These are phyloP conservation scores for Backusella morwellensis DNA, from an alignment of 192 early-diverging fungal genomes.

Conservation along the genomic window DNA sequence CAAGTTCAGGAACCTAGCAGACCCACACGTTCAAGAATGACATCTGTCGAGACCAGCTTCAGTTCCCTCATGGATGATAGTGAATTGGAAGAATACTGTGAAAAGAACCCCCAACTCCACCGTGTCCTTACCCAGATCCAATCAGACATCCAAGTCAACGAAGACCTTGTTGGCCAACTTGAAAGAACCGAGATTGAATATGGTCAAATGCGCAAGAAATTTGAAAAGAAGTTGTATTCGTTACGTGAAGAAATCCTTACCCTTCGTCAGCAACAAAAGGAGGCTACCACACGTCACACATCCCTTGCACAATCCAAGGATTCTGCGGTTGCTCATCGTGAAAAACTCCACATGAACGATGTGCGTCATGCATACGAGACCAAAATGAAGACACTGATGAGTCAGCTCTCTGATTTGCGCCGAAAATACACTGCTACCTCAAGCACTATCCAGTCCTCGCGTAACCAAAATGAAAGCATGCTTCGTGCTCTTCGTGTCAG, in stretches of 20 bases:
- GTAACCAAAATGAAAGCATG: conserved; percentile 57
- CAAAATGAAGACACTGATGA: conserved; percentile 56
- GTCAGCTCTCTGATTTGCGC: conserved; percentile 47
- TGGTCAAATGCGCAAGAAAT: conserved; percentile 49
- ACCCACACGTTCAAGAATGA: not conserved
- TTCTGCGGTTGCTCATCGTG: not conserved
- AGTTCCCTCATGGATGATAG: not conserved
- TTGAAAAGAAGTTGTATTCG: conserved; percentile 62
- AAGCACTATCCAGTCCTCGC: conserved; percentile 41
- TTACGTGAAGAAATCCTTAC: conserved; percentile 55
- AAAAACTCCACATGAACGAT: conserved; percentile 30
- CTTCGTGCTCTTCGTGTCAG: conserved; percentile 61
- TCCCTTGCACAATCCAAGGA: not conserved
- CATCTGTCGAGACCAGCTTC: not conserved
- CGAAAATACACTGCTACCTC: conserved; percentile 55
- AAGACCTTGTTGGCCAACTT: conserved; percentile 54
- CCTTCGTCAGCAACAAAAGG: conserved; percentile 60
- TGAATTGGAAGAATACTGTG: not conserved
- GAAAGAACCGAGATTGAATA: conserved; percentile 55
- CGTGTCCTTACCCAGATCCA: conserved; percentile 54
- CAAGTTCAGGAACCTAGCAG: not conserved
- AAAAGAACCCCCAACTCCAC: conserved; percentile 16
- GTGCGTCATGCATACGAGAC: conserved; percentile 51
- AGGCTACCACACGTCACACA: not conserved
- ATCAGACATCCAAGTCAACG: conserved; percentile 53